Base-by-base conservation (phyloP, 345 rosid species). In the Rhizophora apiculata region DNA sequence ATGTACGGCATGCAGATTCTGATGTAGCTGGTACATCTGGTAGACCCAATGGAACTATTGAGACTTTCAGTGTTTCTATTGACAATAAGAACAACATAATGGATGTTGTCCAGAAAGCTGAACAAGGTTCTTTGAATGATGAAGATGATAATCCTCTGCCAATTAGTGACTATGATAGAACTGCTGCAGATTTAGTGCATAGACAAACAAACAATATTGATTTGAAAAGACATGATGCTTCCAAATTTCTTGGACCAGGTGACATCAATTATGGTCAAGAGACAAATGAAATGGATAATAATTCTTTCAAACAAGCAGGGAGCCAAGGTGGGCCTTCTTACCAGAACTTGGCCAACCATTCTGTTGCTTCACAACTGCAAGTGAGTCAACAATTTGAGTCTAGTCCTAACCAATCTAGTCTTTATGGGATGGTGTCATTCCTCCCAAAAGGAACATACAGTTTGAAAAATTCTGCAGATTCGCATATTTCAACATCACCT, bases 1-100 rank as follows among this genome's bases (percentile, higher is more conserved):
- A 61, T 15, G 78, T 26, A 60, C 78, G 62, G 60, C 63, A 76
- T 62, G 46, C 79, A 46, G 85, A 78, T 75, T 81, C 86, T 24
- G 85, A 84, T 82, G 94, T 84, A 72, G 83, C 72, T 74, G 83
- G 71, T 72, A 76, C 73, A 36, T 84, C 89, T 59, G 68, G 72
- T 75, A 74, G 76, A 53, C 75, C 85, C 43, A 78, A 58, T 62
- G 65, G 70, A 74, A 49, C 65, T 21, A 49, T 51, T 61, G 62
- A 72, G 36, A 81, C 59, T 56, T 71, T 74, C 68, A 53, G 67
- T 59, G 60, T 62, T 51, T 75, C 69, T 56, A 51, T 61, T 68
- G 55, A 53, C 18, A 69, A 68, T 57, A 65, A 49, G 64, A 37
- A 57, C 61, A 74, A 68, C 58, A 57, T 56, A 55, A 71, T 36